Conservation (phyloP, 768 basidiomycete genomes). For the Naganishia randhawae region DNA sequence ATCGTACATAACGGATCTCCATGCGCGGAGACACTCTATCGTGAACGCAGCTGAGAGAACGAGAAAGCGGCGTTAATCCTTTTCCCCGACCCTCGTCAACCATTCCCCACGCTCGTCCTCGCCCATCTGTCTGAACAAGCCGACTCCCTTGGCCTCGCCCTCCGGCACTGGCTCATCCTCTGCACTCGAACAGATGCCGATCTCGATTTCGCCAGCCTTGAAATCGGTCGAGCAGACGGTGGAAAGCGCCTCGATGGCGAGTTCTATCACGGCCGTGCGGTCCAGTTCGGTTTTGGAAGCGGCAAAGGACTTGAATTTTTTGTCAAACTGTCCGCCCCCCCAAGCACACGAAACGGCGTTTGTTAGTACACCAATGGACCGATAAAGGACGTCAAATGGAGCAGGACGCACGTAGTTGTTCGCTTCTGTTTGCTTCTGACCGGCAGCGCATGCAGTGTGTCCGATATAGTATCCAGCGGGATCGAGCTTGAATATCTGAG, state of each 20-base stretch:
- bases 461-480: conserved; percentile 98
- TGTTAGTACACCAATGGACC: background rate
- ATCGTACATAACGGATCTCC: background rate
- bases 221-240: conserved; percentile 93
- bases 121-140: conserved; percentile 50
- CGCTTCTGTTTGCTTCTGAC: conserved; percentile 91
- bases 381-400: background rate
- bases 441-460: conserved; percentile 93
- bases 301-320: conserved; percentile 96
- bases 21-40: background rate
- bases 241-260: conserved; percentile 91
- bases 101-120: conserved; percentile 52
- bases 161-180: conserved; percentile 61
- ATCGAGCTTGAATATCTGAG: conserved; percentile 97
- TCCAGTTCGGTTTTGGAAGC: conserved; percentile 69
- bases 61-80: conserved; percentile 42
- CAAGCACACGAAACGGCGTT: background rate
- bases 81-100: conserved; percentile 52
- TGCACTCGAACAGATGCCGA: conserved; percentile 79
- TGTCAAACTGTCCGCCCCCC: conserved; percentile 62
- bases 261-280: conserved; percentile 81
- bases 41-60: background rate
- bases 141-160: conserved; percentile 33
- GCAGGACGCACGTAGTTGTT: conserved; percentile 68
- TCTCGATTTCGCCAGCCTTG: conserved; percentile 91